Conservation (phyloP, 108 stramenopile species). For the Schizochytrium sp. region DNA sequence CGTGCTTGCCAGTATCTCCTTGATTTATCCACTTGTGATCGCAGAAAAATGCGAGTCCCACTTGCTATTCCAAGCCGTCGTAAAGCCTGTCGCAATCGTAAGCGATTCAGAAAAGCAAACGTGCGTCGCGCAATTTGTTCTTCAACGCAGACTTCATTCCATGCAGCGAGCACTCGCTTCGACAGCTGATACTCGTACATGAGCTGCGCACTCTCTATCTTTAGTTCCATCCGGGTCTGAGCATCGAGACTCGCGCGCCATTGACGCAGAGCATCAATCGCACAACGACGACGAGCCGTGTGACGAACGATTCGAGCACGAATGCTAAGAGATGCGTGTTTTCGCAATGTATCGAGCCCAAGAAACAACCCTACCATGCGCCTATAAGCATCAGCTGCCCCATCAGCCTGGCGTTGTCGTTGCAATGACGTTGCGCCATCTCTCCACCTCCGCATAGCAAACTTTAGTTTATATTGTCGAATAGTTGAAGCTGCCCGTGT, state of each 20-base stretch:
- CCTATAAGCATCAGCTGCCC: not conserved
- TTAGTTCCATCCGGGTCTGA: not conserved
- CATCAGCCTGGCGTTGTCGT: not conserved
- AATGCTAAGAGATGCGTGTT: not conserved
- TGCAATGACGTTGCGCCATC: not conserved
- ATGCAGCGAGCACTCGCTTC: not conserved
- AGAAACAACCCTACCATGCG: not conserved
- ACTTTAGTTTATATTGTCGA: not conserved
- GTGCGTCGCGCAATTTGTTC: not conserved
- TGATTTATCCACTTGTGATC: not conserved
- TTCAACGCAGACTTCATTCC: not conserved
- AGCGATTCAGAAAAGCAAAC: not conserved
- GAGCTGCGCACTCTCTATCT: slow-evolving; percentile 26
- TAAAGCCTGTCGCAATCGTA: not conserved
- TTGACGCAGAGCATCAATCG: not conserved
- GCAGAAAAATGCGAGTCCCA: not conserved
- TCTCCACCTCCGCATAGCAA: not conserved
- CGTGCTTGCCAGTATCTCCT: not conserved
- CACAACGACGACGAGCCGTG: not conserved
- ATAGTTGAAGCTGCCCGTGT: not conserved
- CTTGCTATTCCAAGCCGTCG: not conserved
- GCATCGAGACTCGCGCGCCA: not conserved
- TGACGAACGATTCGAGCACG: not conserved
- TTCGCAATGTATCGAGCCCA: not conserved
- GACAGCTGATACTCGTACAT: not conserved